Evolutionary conservation across 2,329 filamentous ascomycete genomes (phyloP).

Genomic region (Talaromyces albobiverticillius): DNA sequence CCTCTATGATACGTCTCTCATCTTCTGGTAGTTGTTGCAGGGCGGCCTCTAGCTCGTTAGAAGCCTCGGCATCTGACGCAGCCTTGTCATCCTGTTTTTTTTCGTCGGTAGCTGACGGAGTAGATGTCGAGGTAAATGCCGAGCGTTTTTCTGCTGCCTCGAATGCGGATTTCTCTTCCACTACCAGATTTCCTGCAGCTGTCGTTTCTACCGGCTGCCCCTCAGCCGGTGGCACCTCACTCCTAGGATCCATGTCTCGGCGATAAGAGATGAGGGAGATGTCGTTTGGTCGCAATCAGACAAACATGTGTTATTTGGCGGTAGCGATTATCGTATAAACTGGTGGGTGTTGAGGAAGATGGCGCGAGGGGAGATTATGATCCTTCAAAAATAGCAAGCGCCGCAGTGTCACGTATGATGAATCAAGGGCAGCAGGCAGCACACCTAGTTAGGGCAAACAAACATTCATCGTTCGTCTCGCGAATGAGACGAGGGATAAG

Average conservation of each 20-base stretch:
- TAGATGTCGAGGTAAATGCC: constrained; percentile 20
- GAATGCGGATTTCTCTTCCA: neutral
- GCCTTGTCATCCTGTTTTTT: constrained; percentile 9
- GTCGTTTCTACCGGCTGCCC: constrained; percentile 3
- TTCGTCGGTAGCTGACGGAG: constrained; percentile 18
- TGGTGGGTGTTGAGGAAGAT: too few relatives aligned
- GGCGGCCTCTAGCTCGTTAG: constrained; percentile 48
- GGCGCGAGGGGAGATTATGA: too few relatives aligned
- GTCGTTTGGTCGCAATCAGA: neutral
- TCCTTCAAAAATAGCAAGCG: too few relatives aligned
- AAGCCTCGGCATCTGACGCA: constrained; percentile 30
- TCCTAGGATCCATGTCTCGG: neutral
- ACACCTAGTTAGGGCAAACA: too few relatives aligned
- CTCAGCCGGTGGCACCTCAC: neutral
- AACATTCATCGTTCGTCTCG: too few relatives aligned
- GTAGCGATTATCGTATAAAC: too few relatives aligned
- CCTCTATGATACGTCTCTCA: constrained; percentile 65
- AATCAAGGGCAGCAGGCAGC: too few relatives aligned
- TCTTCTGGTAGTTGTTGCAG: constrained; percentile 62
- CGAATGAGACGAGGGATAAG: too few relatives aligned
- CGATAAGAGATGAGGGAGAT: neutral
- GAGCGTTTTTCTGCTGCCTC: neutral
- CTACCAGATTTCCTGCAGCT: neutral
- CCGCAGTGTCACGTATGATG: too few relatives aligned
- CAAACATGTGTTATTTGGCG: neutral